A percentile compares a stretch with the other conserved stretches of the same genome.
Evolutionary conservation across 176 grass and related monocot genomes (phyloP).

Genomic region (Aegilops bicornis): DNA sequence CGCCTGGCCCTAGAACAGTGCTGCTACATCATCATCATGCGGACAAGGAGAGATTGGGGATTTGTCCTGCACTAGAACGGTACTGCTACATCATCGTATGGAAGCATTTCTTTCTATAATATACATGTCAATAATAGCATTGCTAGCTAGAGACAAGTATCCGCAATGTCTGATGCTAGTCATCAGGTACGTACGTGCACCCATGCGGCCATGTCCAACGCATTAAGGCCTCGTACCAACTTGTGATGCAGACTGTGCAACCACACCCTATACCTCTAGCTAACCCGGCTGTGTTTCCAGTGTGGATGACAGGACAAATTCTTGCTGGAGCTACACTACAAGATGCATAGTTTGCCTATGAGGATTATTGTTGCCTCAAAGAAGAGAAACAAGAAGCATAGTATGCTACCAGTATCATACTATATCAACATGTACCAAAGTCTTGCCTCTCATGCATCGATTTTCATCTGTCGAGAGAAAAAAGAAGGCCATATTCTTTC

Average conservation of each 20-base stretch:
- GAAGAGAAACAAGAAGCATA: background rate
- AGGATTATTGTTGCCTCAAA: background rate
- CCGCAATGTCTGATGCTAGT: background rate
- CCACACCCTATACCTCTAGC: background rate
- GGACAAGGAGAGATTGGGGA: constrained; percentile 10
- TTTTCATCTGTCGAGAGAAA: background rate
- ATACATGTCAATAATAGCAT: background rate
- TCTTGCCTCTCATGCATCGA: background rate
- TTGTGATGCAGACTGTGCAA: constrained; percentile 15
- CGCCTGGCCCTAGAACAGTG: too few relatives aligned
- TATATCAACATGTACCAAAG: background rate
- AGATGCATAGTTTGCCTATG: background rate
- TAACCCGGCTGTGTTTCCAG: constrained; percentile 7
- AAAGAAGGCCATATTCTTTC: background rate
- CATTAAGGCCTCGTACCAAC: constrained; percentile 18
- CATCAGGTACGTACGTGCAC: background rate
- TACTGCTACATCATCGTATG: background rate
- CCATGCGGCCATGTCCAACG: background rate
- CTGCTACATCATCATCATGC: background rate
- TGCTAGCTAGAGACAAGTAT: constrained; percentile 1
- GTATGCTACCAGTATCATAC: background rate
- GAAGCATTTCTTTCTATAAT: background rate
- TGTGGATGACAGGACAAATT: constrained; percentile 16
- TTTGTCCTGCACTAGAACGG: background rate
- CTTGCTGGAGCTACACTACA: background rate